These are phyloP conservation scores for Echites panduratus DNA, from an alignment of 257 asterid species.

Conservation along the genomic window DNA sequence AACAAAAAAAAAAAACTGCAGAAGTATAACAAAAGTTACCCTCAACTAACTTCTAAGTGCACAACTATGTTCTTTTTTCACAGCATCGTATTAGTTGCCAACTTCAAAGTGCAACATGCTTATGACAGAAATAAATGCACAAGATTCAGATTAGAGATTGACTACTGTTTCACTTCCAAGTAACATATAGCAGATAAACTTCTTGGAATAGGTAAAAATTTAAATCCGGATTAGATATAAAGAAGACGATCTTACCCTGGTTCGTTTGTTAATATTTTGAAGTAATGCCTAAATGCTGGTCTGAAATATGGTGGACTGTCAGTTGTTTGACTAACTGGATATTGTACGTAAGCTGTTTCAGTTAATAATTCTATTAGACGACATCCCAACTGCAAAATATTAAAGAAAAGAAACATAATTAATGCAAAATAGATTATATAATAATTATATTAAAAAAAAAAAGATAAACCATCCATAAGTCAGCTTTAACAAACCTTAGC, in stretches of 20 bases:
- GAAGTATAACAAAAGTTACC: background rate
- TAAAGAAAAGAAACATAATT: conserved; percentile 15
- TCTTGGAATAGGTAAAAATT: background rate
- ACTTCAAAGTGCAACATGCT: background rate
- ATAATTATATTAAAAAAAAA: background rate
- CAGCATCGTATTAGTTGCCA: background rate
- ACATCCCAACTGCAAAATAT: conserved; percentile 83
- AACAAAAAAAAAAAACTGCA: background rate
- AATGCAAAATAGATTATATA: conserved; percentile 6
- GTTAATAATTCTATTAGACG: conserved; percentile 70
- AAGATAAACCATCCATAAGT: background rate
- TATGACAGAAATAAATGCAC: background rate
- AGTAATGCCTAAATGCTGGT: conserved; percentile 87
- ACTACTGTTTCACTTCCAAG: too few species aligned
- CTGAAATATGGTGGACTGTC: conserved; percentile 90
- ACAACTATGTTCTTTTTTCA: background rate
- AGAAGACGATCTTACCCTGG: conserved; percentile 47
- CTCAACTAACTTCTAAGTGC: background rate
- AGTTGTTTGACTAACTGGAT: conserved; percentile 63
- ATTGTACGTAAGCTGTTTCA: conserved; percentile 85
- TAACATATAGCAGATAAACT: background rate
- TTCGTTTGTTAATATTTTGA: conserved; percentile 57
- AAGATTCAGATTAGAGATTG: background rate
- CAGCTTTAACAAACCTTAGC: conserved; percentile 63
- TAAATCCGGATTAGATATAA: conserved; percentile 4